Percentiles rank a stretch among this genome's conserved stretches.
Conservation (phyloP, 2,329 filamentous ascomycete species). For the Cladosporium sp. region DNA sequence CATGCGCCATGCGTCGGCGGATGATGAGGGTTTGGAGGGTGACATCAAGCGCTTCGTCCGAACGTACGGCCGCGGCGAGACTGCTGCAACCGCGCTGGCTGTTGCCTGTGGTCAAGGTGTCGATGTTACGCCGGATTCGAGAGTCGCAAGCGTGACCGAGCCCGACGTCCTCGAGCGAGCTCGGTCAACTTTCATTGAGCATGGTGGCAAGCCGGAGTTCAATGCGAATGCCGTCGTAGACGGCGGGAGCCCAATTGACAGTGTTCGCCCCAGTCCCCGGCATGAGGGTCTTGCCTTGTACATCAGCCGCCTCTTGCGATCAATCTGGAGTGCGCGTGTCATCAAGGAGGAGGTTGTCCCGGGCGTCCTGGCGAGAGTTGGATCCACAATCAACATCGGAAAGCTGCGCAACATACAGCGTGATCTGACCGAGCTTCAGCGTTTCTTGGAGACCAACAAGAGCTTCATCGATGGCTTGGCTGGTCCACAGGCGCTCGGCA, state of each 20-base stretch:
- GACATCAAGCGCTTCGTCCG: conserved; percentile 79
- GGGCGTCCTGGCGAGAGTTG: conserved; percentile 57
- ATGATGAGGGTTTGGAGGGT: conserved; percentile 72
- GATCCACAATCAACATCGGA: conserved; percentile 56
- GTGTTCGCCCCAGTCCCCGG: conserved; percentile 78
- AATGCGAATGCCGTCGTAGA: conserved; percentile 67
- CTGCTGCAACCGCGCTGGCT: conserved; percentile 81
- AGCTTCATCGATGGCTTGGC: conserved; percentile 88
- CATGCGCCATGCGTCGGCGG: conserved; percentile 56
- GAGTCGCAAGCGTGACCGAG: conserved; percentile 67
- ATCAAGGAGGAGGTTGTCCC: conserved; percentile 51
- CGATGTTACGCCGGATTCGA: conserved; percentile 66
- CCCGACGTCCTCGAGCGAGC: conserved; percentile 81
- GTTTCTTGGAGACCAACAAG: conserved; percentile 82
- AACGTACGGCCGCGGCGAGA: conserved; percentile 81
- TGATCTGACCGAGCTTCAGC: conserved; percentile 68
- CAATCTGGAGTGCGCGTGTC: conserved; percentile 78
- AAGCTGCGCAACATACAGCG: conserved; percentile 76
- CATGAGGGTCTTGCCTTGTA: conserved; percentile 86
- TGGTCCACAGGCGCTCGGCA: conserved; percentile 78
- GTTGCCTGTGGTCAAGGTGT: conserved; percentile 92
- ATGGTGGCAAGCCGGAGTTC: conserved; percentile 78
- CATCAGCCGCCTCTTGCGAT: conserved; percentile 77
- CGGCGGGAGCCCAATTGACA: conserved; percentile 64
- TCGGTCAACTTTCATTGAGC: conserved; percentile 82